Conservation (phyloP, 208 protist species). For the Entamoeba moshkovskii region DNA sequence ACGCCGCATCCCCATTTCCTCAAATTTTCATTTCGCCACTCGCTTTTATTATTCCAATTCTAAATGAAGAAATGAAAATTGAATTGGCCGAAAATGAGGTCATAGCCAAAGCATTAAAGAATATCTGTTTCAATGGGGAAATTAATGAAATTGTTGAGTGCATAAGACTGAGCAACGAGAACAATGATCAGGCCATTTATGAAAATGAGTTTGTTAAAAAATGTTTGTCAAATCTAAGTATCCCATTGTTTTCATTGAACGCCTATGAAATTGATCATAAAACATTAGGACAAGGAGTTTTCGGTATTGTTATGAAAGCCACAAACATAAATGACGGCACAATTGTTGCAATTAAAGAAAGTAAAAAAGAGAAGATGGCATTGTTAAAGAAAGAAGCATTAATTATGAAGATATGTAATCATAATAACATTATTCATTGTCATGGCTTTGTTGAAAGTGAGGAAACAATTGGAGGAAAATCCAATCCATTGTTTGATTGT, state of each 20-base stretch:
- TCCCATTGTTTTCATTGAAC: background rate
- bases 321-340: background rate
- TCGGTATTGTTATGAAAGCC: background rate
- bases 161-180: background rate
- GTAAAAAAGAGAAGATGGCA: background rate
- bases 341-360: background rate
- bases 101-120: background rate
- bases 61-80: background rate
- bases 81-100: background rate
- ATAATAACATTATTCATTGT: background rate
- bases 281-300: background rate
- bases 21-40: background rate
- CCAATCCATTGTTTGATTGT: background rate
- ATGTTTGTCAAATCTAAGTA: background rate
- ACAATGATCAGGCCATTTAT: background rate
- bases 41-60: background rate
- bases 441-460: background rate
- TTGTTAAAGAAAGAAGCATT: background rate
- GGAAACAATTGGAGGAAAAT: background rate
- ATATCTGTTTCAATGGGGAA: background rate
- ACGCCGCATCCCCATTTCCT: background rate
- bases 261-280: background rate
- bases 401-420: background rate
- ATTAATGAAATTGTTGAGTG: background rate
- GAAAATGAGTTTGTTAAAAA: background rate